A percentile compares a stretch with the other conserved stretches of the same genome.
Evolutionary conservation across 208 protist species (phyloP).

Genomic region (Dictyostelium gargantuum): DNA sequence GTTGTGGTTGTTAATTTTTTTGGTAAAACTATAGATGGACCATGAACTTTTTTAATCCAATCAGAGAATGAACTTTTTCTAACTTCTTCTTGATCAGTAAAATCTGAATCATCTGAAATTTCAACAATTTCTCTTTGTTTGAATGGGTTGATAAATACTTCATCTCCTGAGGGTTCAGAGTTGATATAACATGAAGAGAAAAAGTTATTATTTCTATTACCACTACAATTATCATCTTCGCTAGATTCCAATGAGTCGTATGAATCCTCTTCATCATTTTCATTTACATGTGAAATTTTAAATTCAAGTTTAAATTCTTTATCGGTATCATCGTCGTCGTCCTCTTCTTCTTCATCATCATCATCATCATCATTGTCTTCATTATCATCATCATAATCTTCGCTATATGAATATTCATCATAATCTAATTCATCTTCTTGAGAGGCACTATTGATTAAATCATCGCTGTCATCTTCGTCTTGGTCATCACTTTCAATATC

Average conservation of each 20-base stretch:
- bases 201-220: neutral
- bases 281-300: neutral
- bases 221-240: neutral
- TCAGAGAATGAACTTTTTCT: constrained; percentile 25
- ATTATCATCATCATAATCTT: neutral
- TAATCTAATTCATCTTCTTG: neutral
- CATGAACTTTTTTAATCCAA: constrained; percentile 59
- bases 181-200: constrained; percentile 22
- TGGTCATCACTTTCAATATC: neutral
- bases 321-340: neutral
- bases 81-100: neutral
- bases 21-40: neutral
- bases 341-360: neutral
- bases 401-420: neutral
- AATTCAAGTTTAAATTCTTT: neutral
- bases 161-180: constrained; percentile 55
- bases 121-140: neutral
- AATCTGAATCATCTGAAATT: constrained; percentile 7
- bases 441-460: neutral
- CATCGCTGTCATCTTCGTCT: neutral
- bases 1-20: neutral
- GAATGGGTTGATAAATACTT: constrained; percentile 37
- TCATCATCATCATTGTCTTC: neutral
- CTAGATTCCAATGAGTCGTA: neutral
- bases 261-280: neutral